Evolutionary conservation across 306 rosid genomes (phyloP), one percentile per base, ranked within the genome.

Genomic region (Corylus avellana): DNA sequence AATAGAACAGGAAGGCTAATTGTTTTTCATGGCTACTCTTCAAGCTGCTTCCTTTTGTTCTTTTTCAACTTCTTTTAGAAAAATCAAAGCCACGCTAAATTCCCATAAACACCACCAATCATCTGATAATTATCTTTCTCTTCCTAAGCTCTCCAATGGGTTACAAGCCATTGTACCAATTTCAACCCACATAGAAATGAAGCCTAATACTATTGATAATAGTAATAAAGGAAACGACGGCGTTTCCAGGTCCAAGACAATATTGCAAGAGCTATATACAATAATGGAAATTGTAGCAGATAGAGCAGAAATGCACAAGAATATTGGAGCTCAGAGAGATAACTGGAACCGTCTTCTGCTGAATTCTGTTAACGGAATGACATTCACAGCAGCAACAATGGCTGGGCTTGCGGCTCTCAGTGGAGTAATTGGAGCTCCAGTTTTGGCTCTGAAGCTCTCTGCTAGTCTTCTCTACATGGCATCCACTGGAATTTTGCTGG

Each of bases 271-370:
- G 72, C 91, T 93, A 51, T 85, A 88, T 14, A 86, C 86, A 12
- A 73, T 93, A n/a, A 27, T 90, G 22, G 92, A 90, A n/a, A 82
- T 85, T 3, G 89, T 89, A 1, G 75, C 87, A 0, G 93, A 91
- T 68, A 88, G 98, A 48, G 73, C 89, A 1, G 91, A 90, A 76
- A 91, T 85, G 92, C 98, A 93, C 77, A 78, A 59, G 59, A 93
- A 91, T 88, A 16, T 90, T 0, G 83, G 89, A 1, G 56, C 77
- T 0, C 94, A 90, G 46, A 90, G 98, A 4, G 77, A 84, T 54
- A 88, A 90, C 62, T 94, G 96, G 97, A 88, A 94, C 80, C 70
- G 82, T 25, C 91, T 92, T 4, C 76, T 94, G 6, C 44, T 90
- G 1, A 90, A 82, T 82, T 86, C 90, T 83, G 83, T 86, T 49